Conservation (phyloP, 1,284 basidiomycete genomes). For the Pascua sp. region DNA sequence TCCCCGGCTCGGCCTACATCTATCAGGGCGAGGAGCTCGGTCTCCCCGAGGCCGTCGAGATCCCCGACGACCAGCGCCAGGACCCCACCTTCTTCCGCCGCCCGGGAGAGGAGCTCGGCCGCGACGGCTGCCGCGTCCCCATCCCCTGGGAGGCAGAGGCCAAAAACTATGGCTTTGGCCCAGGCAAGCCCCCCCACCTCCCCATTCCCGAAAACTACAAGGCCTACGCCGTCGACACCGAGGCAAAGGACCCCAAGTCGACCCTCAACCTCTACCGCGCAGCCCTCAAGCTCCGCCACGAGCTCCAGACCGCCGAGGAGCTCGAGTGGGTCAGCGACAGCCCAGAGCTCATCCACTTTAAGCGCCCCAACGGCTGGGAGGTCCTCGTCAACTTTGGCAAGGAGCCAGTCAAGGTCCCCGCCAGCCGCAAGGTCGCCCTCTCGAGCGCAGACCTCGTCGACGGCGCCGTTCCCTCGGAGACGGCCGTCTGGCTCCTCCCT, state of each 20-base stretch:
- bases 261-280: slow-evolving; percentile 37
- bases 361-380: slow-evolving; percentile 40
- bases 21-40: slow-evolving; percentile 48
- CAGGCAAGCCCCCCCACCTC: slow-evolving; percentile 26
- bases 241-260: slow-evolving; percentile 28
- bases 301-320: slow-evolving; percentile 33
- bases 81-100: slow-evolving; percentile 41
- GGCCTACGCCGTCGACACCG: slow-evolving; percentile 28
- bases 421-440: slow-evolving; percentile 29
- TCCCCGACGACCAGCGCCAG: slow-evolving; percentile 31
- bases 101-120: slow-evolving; percentile 32
- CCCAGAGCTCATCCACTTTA: slow-evolving; percentile 28
- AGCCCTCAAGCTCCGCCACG: slow-evolving; percentile 25
- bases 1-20: slow-evolving; percentile 42
- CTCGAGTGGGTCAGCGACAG: slow-evolving; percentile 33
- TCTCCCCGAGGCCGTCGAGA: slow-evolving; percentile 36
- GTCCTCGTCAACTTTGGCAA: slow-evolving; percentile 34
- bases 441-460: slow-evolving; percentile 10
- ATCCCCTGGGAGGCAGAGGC: slow-evolving; percentile 19
- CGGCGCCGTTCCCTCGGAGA: slow-evolving; percentile 14
- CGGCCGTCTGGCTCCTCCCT: slow-evolving; percentile 18
- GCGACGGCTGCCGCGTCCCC: slow-evolving; percentile 43
- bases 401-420: slow-evolving; percentile 23
- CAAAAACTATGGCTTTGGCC: slow-evolving; percentile 33
- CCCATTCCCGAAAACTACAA: slow-evolving; percentile 32